Base-by-base conservation (phyloP, 176 grass and related monocot species). In the Oryza brachyantha region DNA sequence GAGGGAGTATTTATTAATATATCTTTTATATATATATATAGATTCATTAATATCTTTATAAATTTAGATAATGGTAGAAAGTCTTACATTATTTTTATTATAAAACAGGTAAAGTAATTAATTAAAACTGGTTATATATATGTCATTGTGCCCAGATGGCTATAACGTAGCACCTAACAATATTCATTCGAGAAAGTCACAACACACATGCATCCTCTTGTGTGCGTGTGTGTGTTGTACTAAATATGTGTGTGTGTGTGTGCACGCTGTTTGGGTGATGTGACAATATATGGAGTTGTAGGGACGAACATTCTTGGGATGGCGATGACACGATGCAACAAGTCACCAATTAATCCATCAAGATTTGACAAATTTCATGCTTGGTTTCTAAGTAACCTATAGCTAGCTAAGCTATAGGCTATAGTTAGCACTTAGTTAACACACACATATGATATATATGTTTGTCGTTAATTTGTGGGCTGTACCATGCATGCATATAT, bases 301-400 rank as follows among this genome's bases (percentile, higher is more conserved):
- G 68, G 79, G 50, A 57, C 52, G 52, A 79, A 88, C 75, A 88
- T 88, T 88, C 80, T 83, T 79, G 75, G 75, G 80, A 77, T 88
- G 80, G 80, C 41, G n/a, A 61, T 61, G 80, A 57, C n/a, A 74
- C 28, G 78, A 80, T 79, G 72, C 67, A 83, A 78, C 80, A 78
- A 73, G 85, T 48, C 74, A 54, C 60, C 75, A 79, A 57, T 68
- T 61, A 72, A 42, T 87, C 61, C 21, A 57, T 34, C 38, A 48
- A 62, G 19, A 5, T 74, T 79, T 68, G 79, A 72, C 27, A 37
- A 27, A 52, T 64, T 32, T 39, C 66, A 87, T 87, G 79, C 85
- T 87, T 87, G 73, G 36, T 9, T 72, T 82, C 37, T 72, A 82
- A 87, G 66, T 64, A 82, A 82, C 78, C 32, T n/a, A n/a, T n/a